Evolutionary conservation across 495 filamentous ascomycete species (phyloP), one percentile per base, ranked within the genome.

Genomic region (Aspergillus heteromorphus): DNA sequence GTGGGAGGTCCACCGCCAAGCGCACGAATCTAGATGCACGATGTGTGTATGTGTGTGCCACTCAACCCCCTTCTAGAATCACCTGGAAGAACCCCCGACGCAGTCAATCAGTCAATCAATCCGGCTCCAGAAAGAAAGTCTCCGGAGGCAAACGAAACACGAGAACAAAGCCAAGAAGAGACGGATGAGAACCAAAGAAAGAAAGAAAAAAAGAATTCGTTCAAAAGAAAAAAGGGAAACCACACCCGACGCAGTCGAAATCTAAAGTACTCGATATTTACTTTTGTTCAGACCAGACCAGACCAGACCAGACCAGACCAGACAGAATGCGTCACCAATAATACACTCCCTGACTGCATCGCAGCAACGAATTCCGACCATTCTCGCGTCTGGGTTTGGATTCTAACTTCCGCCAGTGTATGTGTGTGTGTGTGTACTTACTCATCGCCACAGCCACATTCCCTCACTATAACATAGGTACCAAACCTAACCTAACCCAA

Each of bases 71-170:
- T 38, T 38, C 34, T 13, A 38, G 34, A 38, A 38, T 9, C 30
- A 40, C 10, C 31, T 17, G 48, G 11, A 25, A 38, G 48, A 19
- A 40, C 6, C 23, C 18, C 21, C 14, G 14, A 50, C 45, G 14
- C 47, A 29, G n/a, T n/a, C n/a, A n/a, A n/a, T n/a, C n/a, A n/a
- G n/a, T 51, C 54, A 57, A 51, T 51, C 54, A 51, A 43, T n/a
- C n/a, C 54, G 48, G 19, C 49, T 34, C 16, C 40, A 47, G 42
- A 56, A 38, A 14, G 5, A 16, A 40, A 4, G 38, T 27, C 23
- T 7, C 23, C 4, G 23, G 7, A 27, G 23, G 23, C 23, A 30
- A 45, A 40, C 42, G 17, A 8, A 50, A n/a, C n/a, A n/a, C n/a
- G 45, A 50, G 1, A 36, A 17, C 19, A 51, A 17, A n/a, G 30